A percentile compares a stretch with the other conserved stretches of the same genome.
Conservation (phyloP, 208 protist genomes). For the Wallacemonas sp. region DNA sequence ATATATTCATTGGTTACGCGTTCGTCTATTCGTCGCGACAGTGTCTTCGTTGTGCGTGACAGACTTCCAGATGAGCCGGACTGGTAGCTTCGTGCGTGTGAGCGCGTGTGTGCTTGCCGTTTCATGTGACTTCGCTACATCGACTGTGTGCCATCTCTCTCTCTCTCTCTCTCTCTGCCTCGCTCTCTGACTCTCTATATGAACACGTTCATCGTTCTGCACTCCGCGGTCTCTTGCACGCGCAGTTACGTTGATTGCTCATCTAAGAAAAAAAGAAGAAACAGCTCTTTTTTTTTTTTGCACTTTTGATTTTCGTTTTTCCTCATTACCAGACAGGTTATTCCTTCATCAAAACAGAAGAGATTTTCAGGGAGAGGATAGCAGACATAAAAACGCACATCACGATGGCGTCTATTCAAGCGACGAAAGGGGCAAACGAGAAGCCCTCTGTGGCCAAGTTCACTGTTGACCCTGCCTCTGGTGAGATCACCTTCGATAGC, state of each 20-base stretch:
- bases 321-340: conserved; percentile 5
- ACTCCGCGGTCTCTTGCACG: background rate
- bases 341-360: background rate
- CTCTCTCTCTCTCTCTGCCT: conserved; percentile 7
- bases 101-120: too few relatives aligned
- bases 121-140: too few relatives aligned
- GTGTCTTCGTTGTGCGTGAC: too few relatives aligned
- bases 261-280: conserved; percentile 6
- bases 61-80: too few relatives aligned
- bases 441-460: background rate
- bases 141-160: too few relatives aligned
- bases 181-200: background rate
- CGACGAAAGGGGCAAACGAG: background rate
- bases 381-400: too few relatives aligned
- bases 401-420: conserved; percentile 9
- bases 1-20: too few relatives aligned
- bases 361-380: too few relatives aligned
- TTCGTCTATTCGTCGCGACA: too few relatives aligned
- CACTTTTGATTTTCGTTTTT: background rate
- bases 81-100: too few relatives aligned
- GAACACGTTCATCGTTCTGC: background rate
- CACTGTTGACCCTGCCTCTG: conserved; percentile 20
- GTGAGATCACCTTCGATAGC: conserved; percentile 23
- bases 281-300: background rate
- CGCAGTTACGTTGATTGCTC: too few relatives aligned